Evolutionary conservation across 768 basidiomycete genomes (phyloP), one percentile per base, ranked within the genome.

Genomic region (Naematelia encephala): DNA sequence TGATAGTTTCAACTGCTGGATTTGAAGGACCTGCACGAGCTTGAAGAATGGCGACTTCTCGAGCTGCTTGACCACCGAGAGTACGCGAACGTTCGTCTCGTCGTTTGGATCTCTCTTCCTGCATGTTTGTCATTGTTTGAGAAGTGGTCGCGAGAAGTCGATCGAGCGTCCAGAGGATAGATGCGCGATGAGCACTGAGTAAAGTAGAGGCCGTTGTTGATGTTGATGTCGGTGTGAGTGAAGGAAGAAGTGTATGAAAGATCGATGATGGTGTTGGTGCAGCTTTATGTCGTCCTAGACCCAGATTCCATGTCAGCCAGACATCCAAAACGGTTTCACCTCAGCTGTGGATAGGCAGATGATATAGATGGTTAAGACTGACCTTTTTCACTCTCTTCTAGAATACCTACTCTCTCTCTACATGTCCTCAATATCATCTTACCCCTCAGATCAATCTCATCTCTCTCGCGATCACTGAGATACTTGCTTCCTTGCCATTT

Each of bases 361-460:
- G 4, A 43, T 12, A n/a, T 43, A 43, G 12, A 43, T 12, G 11
- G 12, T 12, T 12, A n/a, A 43, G 51, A 79, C 88, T 74, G 79
- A 97, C 94, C 84, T 77, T 88, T 87, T 80, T 98, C 96, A 25
- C 90, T 78, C 42, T 82, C 81, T 74, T 98, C 96, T 83, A 99
- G 85, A 75, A 87, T 85, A 66, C 85, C 87, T 5, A 97, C 87
- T 66, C 89, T 81, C 63, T 93, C 89, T 28, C 90, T 85, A 79
- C 91, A 96, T 54, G 87, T 84, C 51, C 86, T 83, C 50, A 98
- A 80, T 55, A 96, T 87, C 68, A 91, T 83, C 64, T 88, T 86
- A 28, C 90, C 88, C 73, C 94, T 89, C 60, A 92, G 79, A 81
- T 99, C 96, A 54, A 99, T 89, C 79, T 96, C 91, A 78, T 97